These are phyloP conservation scores for Senna siamea DNA, from an alignment of 306 rosid genomes.

Conservation along the genomic window DNA sequence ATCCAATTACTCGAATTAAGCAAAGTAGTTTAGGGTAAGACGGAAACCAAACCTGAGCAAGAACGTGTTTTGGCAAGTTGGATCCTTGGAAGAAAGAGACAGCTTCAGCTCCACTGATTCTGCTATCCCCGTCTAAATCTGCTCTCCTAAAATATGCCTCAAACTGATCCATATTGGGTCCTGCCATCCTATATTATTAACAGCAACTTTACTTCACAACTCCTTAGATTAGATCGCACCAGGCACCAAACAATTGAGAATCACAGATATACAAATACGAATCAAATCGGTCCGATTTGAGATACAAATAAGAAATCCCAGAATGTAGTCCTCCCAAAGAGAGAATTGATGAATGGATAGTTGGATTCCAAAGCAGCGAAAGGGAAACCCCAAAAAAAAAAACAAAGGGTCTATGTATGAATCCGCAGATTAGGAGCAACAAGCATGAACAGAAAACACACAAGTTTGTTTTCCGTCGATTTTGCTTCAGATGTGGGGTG, in stretches of 20 bases:
- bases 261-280: neutral
- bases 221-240: constrained; percentile 37
- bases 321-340: constrained; percentile 3
- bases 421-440: constrained; percentile 29
- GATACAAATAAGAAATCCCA: constrained; percentile 4
- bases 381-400: neutral
- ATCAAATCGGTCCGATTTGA: constrained; percentile 36
- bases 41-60: constrained; percentile 89
- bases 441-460: neutral
- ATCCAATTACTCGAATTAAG: neutral
- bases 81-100: constrained; percentile 87
- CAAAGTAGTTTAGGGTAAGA: neutral
- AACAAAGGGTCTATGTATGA: neutral
- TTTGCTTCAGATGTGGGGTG: constrained; percentile 31
- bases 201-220: neutral
- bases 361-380: neutral
- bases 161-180: constrained; percentile 77
- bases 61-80: constrained; percentile 78
- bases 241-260: constrained; percentile 3
- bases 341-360: constrained; percentile 24
- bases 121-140: constrained; percentile 97
- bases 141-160: constrained; percentile 78
- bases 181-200: constrained; percentile 42
- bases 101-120: constrained; percentile 94
- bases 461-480: constrained; percentile 35